Base-by-base conservation (phyloP, 148 eudicot genomes). In the Cornus kousa region DNA sequence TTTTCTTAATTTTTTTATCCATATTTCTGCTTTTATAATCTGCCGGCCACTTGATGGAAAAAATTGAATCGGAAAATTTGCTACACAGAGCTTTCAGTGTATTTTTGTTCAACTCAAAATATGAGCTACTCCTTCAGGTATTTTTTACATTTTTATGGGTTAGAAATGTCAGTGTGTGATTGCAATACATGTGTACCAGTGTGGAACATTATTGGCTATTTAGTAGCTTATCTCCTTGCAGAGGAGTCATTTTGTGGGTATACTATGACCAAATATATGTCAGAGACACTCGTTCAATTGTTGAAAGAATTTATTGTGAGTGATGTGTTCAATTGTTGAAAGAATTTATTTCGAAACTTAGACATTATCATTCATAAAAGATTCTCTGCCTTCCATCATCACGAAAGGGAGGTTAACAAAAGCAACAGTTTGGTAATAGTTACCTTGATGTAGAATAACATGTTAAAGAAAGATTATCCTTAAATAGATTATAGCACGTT, bases 61-160 rank as follows among this genome's bases (percentile, higher is more conserved):
- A 91, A 68, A 95, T 95, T 71, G 87, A 93, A 43, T 78, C 97
- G 73, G 89, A 86, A 74, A 95, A 95, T 77, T 78, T 91, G 78
- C 90, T 93, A 77, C 98, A 95, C 86, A 84, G 99, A 86, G 97
- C 99, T 81, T 95, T 95, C 87, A 95, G 99, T 72, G 93, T 95
- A 2, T 91, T 95, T 76, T 74, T 95, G 79, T 95, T 95, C 71
- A 95, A 93, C 79, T 90, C 97, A 40, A 95, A 93, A 72, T 93
- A 93, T 70, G 99, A 95, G 87, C 76, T 93, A 62, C 88, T 95
- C 55, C 99, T 95, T 86, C 99, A 91, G 97, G 97, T 95, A 83
- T 68, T 57, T 48, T n/a, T 16, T 37, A 16, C 22, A 55, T 9
- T 66, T 28, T 37, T 31, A 14, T 68, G 7, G 53, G 48, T 17